A percentile compares a stretch with the other conserved stretches of the same genome.
Evolutionary conservation across 2,329 filamentous ascomycete species (phyloP).

Genomic region (Magnaporthiopsis rhizophila): DNA sequence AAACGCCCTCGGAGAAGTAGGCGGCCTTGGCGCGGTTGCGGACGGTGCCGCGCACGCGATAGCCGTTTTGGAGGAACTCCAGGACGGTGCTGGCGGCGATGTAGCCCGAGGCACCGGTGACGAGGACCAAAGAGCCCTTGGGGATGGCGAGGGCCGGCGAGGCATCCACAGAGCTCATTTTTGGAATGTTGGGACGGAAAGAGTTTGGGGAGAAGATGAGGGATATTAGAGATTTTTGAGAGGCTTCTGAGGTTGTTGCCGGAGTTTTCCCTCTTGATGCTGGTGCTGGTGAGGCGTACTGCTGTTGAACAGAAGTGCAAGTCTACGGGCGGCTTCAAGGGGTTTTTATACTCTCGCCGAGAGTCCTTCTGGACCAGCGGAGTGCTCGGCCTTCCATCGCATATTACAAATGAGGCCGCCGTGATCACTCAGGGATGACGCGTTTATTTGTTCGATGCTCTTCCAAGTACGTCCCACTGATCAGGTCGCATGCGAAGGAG

Average conservation of each 20-base stretch:
- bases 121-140: conserved; percentile 7
- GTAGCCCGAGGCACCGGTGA: conserved; percentile 10
- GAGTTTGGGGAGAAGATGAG: no score
- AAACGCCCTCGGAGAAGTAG: conserved; percentile 12
- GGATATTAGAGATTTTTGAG: not conserved
- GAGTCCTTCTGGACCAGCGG: not conserved
- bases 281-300: no score
- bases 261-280: not conserved
- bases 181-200: no score
- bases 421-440: no score
- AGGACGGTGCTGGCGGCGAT: conserved; percentile 8
- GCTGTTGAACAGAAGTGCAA: not conserved
- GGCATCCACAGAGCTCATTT: not conserved
- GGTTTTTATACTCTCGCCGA: not conserved
- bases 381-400: no score
- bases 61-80: conserved; percentile 21
- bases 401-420: not conserved
- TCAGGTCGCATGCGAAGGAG: no score
- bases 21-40: conserved; percentile 24
- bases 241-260: not conserved
- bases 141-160: conserved; percentile 1
- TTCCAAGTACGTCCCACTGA: no score
- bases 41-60: conserved; percentile 35
- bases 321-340: not conserved
- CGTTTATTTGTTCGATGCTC: no score